phyloP scores from a whole-genome alignment of 1,284 basidiomycete genomes.

The Ceratobasidium sp. region DNA sequence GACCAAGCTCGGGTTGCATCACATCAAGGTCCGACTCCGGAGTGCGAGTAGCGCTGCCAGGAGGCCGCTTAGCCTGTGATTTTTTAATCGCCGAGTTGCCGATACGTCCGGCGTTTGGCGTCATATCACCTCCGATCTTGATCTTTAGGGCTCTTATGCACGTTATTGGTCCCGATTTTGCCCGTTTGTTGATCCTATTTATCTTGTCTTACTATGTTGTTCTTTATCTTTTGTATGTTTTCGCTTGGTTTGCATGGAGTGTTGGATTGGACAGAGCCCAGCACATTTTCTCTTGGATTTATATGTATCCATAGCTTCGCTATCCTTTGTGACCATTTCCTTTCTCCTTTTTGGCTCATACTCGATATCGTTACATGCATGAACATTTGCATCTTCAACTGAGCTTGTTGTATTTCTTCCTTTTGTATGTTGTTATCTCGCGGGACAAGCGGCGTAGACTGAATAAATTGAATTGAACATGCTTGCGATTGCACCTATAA shows the following conservation, averaged over 20 bases:
- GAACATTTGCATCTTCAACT: too few relatives aligned
- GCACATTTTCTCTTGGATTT: background rate
- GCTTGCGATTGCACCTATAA: too few relatives aligned
- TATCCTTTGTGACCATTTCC: background rate
- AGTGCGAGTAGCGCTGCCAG: constrained; percentile 21
- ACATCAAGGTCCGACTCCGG: constrained; percentile 30
- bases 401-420: too few relatives aligned
- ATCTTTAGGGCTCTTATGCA: background rate
- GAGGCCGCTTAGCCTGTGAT: constrained; percentile 27
- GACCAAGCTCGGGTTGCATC: constrained; percentile 35
- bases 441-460: too few relatives aligned
- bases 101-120: background rate
- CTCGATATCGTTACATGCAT: too few relatives aligned
- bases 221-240: too few relatives aligned
- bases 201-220: constrained; percentile 4
- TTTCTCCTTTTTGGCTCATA: too few relatives aligned
- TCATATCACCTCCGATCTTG: too few relatives aligned
- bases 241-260: background rate
- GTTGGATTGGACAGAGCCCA: background rate
- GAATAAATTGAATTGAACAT: too few relatives aligned
- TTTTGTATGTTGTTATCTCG: too few relatives aligned
- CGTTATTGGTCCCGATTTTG: background rate
- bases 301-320: constrained; percentile 7
- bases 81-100: background rate
- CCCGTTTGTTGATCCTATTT: background rate